A percentile compares a stretch with the other conserved stretches of the same genome.
Evolutionary conservation across 345 rosid species (phyloP).

Genomic region (Lumnitzera littorea): DNA sequence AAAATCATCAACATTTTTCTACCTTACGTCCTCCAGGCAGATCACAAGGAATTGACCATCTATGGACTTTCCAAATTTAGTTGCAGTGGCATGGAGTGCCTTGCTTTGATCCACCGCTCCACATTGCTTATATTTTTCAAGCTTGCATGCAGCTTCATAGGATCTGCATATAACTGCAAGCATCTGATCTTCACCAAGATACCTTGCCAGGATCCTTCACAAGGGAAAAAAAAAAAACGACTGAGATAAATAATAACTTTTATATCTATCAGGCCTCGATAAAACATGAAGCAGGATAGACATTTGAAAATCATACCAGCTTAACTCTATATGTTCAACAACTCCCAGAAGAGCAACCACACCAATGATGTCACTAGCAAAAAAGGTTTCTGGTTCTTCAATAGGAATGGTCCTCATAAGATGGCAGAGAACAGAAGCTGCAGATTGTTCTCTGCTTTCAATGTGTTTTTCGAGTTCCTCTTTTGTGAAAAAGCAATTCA

Average conservation of each 20-base stretch:
- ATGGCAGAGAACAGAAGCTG: constrained; percentile 37
- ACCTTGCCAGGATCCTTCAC: constrained; percentile 49
- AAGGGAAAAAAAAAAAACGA: background rate
- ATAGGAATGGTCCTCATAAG: constrained; percentile 6
- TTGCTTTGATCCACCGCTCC: constrained; percentile 24
- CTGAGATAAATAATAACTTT: background rate
- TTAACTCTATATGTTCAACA: constrained; percentile 29
- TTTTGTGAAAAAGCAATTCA: constrained; percentile 23
- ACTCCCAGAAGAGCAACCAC: constrained; percentile 55
- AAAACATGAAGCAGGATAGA: background rate
- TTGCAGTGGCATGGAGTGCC: constrained; percentile 37
- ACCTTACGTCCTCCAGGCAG: constrained; percentile 54
- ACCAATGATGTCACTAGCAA: constrained; percentile 31
- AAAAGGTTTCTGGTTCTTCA: constrained; percentile 11
- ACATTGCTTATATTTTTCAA: constrained; percentile 22
- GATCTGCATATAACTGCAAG: constrained; percentile 58
- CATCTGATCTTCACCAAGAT: constrained; percentile 61
- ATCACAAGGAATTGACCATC: constrained; percentile 38
- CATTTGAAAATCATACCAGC: constrained; percentile 33
- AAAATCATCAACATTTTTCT: background rate
- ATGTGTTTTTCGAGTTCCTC: constrained; percentile 39
- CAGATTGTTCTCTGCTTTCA: constrained; percentile 26
- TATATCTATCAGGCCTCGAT: background rate
- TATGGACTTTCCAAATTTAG: constrained; percentile 27
- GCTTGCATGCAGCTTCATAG: constrained; percentile 18